Conservation (phyloP, 495 filamentous ascomycete genomes). For the Aspergillus conjunctus region DNA sequence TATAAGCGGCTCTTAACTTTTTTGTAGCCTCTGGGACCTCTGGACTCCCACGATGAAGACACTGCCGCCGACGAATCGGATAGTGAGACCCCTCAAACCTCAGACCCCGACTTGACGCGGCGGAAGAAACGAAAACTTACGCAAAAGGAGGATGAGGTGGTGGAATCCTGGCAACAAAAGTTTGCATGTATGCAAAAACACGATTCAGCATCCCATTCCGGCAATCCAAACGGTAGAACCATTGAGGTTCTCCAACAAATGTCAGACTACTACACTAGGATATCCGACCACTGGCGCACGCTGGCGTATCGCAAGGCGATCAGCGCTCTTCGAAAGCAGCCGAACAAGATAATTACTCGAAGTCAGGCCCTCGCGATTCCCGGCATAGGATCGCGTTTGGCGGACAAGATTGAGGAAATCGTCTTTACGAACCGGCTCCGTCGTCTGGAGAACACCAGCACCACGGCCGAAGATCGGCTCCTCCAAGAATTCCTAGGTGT, state of each 20-base stretch:
- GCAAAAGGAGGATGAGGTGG: conserved; percentile 15
- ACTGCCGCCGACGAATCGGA: conserved; percentile 25
- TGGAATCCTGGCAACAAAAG: conserved; percentile 48
- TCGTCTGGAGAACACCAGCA: conserved; percentile 67
- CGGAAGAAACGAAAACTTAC: conserved; percentile 36
- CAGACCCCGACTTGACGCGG: conserved; percentile 29
- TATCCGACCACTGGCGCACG: conserved; percentile 77
- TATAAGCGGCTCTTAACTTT: background rate
- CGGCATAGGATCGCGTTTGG: conserved; percentile 74
- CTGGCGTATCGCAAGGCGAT: conserved; percentile 82
- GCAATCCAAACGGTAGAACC: conserved; percentile 71
- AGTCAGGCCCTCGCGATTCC: conserved; percentile 69
- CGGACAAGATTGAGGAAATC: conserved; percentile 91
- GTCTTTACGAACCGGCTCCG: conserved; percentile 72
- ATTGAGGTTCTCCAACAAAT: conserved; percentile 82
- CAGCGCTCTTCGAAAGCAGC: conserved; percentile 67
- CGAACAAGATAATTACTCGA: conserved; percentile 63
- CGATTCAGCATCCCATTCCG: conserved; percentile 37
- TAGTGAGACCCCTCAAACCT: conserved; percentile 22
- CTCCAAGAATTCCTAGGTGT: conserved; percentile 73
- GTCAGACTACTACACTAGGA: conserved; percentile 76
- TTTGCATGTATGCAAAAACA: conserved; percentile 72
- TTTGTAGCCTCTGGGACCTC: conserved; percentile 45
- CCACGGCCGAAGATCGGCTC: conserved; percentile 63
- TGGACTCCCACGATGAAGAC: conserved; percentile 35